phyloP scores from a whole-genome alignment of 106 monocot genomes.

The Triglochin maritima region DNA sequence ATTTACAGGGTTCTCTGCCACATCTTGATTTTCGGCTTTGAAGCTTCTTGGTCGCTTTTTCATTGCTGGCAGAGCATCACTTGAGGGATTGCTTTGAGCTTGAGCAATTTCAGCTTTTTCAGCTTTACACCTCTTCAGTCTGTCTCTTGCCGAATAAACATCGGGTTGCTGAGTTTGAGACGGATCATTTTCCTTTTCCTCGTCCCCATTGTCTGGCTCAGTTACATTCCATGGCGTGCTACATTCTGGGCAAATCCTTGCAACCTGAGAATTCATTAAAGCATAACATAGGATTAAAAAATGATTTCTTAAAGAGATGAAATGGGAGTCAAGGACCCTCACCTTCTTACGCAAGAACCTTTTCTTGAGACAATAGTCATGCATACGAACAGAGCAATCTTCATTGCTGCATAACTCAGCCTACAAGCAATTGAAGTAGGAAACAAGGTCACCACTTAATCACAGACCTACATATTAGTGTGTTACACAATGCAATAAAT shows the following conservation, averaged over 20 bases:
- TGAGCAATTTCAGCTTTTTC: slow-evolving; percentile 11
- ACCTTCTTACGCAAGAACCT: slow-evolving; percentile 64
- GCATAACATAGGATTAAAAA: background rate
- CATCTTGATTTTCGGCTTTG: slow-evolving; percentile 15
- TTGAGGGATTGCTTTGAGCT: background rate
- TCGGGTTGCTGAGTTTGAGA: slow-evolving; percentile 5
- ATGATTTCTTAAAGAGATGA: background rate
- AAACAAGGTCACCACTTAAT: background rate
- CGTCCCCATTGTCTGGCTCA: slow-evolving; percentile 9
- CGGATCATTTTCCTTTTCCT: slow-evolving; percentile 17
- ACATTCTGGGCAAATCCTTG: slow-evolving; percentile 65
- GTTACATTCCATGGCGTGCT: slow-evolving; percentile 37
- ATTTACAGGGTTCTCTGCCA: background rate
- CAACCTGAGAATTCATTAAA: slow-evolving; percentile 18
- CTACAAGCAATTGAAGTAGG: slow-evolving; percentile 20
- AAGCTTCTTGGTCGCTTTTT: slow-evolving; percentile 15
- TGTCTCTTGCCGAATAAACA: background rate
- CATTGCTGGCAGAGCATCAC: background rate
- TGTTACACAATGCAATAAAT: background rate
- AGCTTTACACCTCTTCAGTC: slow-evolving; percentile 9
- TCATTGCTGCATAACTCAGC: slow-evolving; percentile 59
- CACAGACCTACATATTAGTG: background rate
- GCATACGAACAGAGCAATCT: slow-evolving; percentile 60
- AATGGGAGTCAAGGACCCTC: background rate
- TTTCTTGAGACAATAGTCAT: slow-evolving; percentile 71